phyloP scores from a whole-genome alignment of 495 filamentous ascomycete species.

The Pyrenula aspistea region DNA sequence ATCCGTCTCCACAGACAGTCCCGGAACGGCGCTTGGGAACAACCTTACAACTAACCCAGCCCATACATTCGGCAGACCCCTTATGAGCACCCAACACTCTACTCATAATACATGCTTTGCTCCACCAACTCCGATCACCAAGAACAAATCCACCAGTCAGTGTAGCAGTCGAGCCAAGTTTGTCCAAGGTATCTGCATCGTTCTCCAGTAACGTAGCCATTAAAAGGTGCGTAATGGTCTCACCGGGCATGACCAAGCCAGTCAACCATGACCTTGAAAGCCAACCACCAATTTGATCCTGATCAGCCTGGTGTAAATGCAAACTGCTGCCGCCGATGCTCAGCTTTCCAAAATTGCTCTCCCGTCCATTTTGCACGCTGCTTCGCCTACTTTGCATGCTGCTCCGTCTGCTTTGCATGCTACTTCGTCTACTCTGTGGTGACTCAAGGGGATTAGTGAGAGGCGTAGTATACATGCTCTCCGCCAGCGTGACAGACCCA shows the following conservation, averaged over 20 bases:
- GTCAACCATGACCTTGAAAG: slow-evolving; percentile 68
- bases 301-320: slow-evolving; percentile 5
- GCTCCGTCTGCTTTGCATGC: not conserved
- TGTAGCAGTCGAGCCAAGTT: slow-evolving; percentile 56
- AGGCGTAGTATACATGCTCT: not conserved
- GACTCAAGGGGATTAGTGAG: not conserved
- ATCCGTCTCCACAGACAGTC: slow-evolving; percentile 6
- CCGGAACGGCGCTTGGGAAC: slow-evolving; percentile 19
- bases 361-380: too few relatives aligned
- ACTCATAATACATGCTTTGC: slow-evolving; percentile 63
- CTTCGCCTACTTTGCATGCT: too few relatives aligned
- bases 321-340: not conserved
- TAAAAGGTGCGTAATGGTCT: slow-evolving; percentile 59
- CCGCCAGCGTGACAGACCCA: not conserved
- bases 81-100: slow-evolving; percentile 57
- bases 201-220: slow-evolving; percentile 73
- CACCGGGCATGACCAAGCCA: slow-evolving; percentile 68
- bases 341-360: not conserved
- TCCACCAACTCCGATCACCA: slow-evolving; percentile 65
- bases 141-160: slow-evolving; percentile 74
- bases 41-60: slow-evolving; percentile 56
- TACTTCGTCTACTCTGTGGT: not conserved
- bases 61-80: slow-evolving; percentile 62
- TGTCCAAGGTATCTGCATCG: slow-evolving; percentile 49
- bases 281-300: slow-evolving; percentile 46